Percentiles rank a stretch among this genome's conserved stretches.
These are phyloP conservation scores for Solanum arcanum DNA, from an alignment of 257 asterid species.

Conservation along the genomic window DNA sequence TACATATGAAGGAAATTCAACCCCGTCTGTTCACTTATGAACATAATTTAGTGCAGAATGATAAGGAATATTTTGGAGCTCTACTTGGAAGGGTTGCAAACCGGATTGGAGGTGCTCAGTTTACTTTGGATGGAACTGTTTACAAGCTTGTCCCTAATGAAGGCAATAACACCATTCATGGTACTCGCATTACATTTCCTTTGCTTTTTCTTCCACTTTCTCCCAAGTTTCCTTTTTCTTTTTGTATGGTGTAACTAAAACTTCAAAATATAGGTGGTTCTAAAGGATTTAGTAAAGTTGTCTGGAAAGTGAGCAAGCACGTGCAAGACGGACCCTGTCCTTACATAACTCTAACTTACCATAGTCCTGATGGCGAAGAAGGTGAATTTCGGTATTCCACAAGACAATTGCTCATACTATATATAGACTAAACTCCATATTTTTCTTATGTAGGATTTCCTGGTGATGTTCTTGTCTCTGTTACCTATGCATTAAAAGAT, in stretches of 20 bases:
- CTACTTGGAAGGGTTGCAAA: conserved; percentile 78
- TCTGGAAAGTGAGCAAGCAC: conserved; percentile 10
- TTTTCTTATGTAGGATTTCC: conserved; percentile 6
- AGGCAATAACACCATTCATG: conserved; percentile 54
- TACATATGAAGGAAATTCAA: not conserved
- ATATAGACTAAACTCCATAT: not conserved
- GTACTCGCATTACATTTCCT: conserved; percentile 15
- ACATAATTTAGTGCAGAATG: conserved; percentile 31
- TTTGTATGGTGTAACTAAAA: not conserved
- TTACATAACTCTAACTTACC: conserved; percentile 39
- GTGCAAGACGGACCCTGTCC: conserved; percentile 27
- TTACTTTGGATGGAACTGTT: conserved; percentile 48
- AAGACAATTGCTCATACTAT: not conserved
- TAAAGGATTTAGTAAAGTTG: conserved; percentile 3
- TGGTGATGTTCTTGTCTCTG: conserved; percentile 4
- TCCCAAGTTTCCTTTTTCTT: not conserved
- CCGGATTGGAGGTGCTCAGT: conserved; percentile 69
- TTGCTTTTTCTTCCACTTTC: not conserved
- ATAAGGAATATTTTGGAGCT: conserved; percentile 48
- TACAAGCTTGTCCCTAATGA: conserved; percentile 63
- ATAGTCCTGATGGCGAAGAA: conserved; percentile 68
- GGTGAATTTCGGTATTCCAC: conserved; percentile 10
- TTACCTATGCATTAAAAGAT: not conserved
- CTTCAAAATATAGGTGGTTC: not conserved
- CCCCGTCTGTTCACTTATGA: not conserved